Conservation (phyloP, 1,139 yeast species). For the Suhomyces atakaporum region DNA sequence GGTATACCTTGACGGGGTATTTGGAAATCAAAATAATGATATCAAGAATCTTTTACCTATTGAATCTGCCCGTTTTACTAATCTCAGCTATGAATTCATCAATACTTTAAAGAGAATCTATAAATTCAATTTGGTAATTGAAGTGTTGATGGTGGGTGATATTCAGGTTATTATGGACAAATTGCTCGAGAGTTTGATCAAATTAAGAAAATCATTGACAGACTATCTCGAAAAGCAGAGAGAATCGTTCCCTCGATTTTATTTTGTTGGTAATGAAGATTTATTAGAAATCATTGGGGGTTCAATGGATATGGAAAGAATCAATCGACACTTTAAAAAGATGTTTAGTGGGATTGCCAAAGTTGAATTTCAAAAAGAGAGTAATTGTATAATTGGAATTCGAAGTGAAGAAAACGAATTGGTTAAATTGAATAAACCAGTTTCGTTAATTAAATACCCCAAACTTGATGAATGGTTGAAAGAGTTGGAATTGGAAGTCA, state of each 20-base stretch:
- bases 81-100: constrained; percentile 62
- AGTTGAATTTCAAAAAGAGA: constrained; percentile 41
- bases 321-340: constrained; percentile 66
- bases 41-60: constrained; percentile 65
- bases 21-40: constrained; percentile 55
- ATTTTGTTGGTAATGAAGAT: constrained; percentile 90
- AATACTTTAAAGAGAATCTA: constrained; percentile 52
- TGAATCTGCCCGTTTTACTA: constrained; percentile 69
- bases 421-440: constrained; percentile 44
- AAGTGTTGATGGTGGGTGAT: constrained; percentile 56
- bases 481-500: constrained; percentile 57
- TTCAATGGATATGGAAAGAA: constrained; percentile 46
- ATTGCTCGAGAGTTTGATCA: constrained; percentile 55
- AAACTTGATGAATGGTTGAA: constrained; percentile 65
- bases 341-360: constrained; percentile 69
- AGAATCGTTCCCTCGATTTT: constrained; percentile 76
- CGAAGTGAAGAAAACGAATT: constrained; percentile 66
- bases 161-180: constrained; percentile 51
- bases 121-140: constrained; percentile 56
- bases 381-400: constrained; percentile 47
- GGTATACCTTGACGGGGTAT: constrained; percentile 83
- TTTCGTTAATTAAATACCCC: constrained; percentile 46
- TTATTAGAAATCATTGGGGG: constrained; percentile 87
- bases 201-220: constrained; percentile 66
- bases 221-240: constrained; percentile 84